Evolutionary conservation across 768 basidiomycete genomes (phyloP).

Genomic region (Brasilioporus rufonigricans): DNA sequence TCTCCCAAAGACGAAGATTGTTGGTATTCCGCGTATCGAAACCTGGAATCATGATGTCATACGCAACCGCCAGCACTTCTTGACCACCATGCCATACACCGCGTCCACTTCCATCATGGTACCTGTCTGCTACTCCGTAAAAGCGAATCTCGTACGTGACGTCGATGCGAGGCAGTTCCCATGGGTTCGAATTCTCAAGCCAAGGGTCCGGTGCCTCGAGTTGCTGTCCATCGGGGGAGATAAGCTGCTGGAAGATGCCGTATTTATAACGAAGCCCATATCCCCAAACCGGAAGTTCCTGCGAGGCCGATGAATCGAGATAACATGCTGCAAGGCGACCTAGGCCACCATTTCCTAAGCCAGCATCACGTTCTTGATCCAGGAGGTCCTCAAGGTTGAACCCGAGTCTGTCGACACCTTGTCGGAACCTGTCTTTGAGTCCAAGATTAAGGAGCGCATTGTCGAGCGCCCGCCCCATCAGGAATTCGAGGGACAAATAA

Average conservation of each 20-base stretch:
- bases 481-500: slow-evolving; percentile 93
- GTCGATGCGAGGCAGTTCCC: slow-evolving; percentile 85
- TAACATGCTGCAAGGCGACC: slow-evolving; percentile 98
- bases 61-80: slow-evolving; percentile 90
- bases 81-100: slow-evolving; percentile 86
- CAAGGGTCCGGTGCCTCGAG: slow-evolving; percentile 93
- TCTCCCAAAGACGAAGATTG: slow-evolving; percentile 85
- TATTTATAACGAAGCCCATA: slow-evolving; percentile 93
- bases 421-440: slow-evolving; percentile 70
- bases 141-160: slow-evolving; percentile 85
- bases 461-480: slow-evolving; percentile 80
- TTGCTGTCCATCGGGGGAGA: slow-evolving; percentile 80
- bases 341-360: slow-evolving; percentile 91
- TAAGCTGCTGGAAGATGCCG: slow-evolving; percentile 94
- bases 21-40: slow-evolving; percentile 83
- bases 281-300: slow-evolving; percentile 93
- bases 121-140: slow-evolving; percentile 77
- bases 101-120: slow-evolving; percentile 55
- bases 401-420: slow-evolving; percentile 73
- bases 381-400: slow-evolving; percentile 88
- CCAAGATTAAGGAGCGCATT: slow-evolving; percentile 87
- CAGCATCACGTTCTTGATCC: slow-evolving; percentile 90
- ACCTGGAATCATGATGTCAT: slow-evolving; percentile 91
- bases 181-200: slow-evolving; percentile 85
- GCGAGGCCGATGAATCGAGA: slow-evolving; percentile 87